phyloP scores from a whole-genome alignment of 2,329 filamentous ascomycete species.

The Fusarium mangiferae region DNA sequence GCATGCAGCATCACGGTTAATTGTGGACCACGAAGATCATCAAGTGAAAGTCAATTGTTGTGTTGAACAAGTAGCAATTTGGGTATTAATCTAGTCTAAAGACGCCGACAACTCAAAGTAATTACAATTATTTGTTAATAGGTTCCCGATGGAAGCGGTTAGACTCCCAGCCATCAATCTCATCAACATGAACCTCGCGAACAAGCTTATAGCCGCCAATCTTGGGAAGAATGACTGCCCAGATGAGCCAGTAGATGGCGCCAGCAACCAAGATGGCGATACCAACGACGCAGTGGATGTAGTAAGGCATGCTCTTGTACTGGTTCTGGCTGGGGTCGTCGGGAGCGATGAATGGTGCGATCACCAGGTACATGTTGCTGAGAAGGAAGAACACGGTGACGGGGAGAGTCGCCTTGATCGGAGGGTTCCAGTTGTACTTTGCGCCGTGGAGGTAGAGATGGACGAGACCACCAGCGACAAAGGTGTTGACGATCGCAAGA shows the following conservation, averaged over 20 bases:
- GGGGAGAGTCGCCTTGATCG: constrained; percentile 64
- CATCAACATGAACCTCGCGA: constrained; percentile 63
- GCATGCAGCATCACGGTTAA: not conserved
- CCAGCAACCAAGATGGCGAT: constrained; percentile 64
- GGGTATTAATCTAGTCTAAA: constrained; percentile 22
- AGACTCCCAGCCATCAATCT: constrained; percentile 71
- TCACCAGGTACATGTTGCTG: constrained; percentile 69
- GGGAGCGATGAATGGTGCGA: constrained; percentile 68
- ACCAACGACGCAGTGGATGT: constrained; percentile 67
- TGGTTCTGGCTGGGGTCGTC: constrained; percentile 59
- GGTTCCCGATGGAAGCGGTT: constrained; percentile 62
- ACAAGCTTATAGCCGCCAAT: constrained; percentile 66
- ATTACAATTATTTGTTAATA: constrained; percentile 2
- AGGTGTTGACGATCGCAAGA: constrained; percentile 66
- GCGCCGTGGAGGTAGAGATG: constrained; percentile 63
- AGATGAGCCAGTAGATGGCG: constrained; percentile 66
- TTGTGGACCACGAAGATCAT: not conserved
- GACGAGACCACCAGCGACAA: constrained; percentile 63
- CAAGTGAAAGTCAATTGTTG: not conserved
- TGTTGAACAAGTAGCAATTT: constrained; percentile 11
- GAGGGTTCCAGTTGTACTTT: constrained; percentile 62
- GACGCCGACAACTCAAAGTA: not conserved
- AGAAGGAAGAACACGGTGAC: constrained; percentile 68
- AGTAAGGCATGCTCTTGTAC: constrained; percentile 66
- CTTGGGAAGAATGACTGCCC: constrained; percentile 63